Evolutionary conservation across 225 moss, liverwort and hornwort species (phyloP).

Genomic region (Polytrichum formosum): DNA sequence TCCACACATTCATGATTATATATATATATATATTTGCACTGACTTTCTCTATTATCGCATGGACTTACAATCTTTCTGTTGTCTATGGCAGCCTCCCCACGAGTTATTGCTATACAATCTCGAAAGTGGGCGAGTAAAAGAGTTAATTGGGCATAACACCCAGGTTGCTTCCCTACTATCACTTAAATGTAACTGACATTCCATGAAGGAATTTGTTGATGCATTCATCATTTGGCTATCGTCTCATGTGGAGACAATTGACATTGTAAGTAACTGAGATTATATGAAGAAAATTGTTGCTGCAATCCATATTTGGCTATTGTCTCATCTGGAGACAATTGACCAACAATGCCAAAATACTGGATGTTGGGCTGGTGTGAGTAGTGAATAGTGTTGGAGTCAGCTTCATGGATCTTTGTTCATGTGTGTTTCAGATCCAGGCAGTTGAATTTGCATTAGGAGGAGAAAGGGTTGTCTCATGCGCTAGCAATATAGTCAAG

Average conservation of each 20-base stretch:
- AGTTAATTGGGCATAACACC: constrained; percentile 75
- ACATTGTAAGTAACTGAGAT: background rate
- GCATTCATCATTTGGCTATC: too few relatives aligned
- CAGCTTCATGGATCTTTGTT: too few relatives aligned
- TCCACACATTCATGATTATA: too few relatives aligned
- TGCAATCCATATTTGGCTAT: too few relatives aligned
- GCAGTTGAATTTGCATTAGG: constrained; percentile 82
- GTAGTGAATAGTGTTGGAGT: too few relatives aligned
- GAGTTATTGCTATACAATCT: constrained; percentile 79
- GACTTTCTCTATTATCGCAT: background rate
- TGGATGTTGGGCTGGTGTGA: too few relatives aligned
- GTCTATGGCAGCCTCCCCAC: constrained; percentile 62
- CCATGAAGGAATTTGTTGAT: too few relatives aligned
- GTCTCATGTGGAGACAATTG: too few relatives aligned
- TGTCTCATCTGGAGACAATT: too few relatives aligned
- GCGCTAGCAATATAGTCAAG: constrained; percentile 81
- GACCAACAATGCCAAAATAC: too few relatives aligned
- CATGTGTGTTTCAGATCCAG: constrained; percentile 61
- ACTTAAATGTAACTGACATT: background rate
- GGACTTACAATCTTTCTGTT: background rate
- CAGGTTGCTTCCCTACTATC: constrained; percentile 42
- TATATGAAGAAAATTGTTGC: too few relatives aligned
- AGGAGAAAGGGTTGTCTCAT: constrained; percentile 78
- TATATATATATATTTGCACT: background rate
- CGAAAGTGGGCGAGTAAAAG: constrained; percentile 67